phyloP scores from a whole-genome alignment of 768 basidiomycete species.

The Cytidiella melzeri region DNA sequence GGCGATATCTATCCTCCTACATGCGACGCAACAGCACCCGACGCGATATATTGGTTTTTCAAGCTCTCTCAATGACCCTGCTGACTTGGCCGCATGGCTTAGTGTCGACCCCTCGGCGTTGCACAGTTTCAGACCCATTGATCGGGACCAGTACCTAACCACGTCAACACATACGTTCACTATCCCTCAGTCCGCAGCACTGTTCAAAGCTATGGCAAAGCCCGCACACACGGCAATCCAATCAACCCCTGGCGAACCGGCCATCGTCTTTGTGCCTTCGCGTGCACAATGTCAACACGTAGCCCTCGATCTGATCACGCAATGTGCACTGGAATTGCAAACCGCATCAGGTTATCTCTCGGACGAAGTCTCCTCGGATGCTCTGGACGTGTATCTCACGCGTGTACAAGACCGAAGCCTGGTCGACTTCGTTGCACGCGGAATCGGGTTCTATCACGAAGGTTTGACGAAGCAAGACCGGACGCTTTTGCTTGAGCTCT shows the following conservation, averaged over 20 bases:
- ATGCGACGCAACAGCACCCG: constrained; percentile 51
- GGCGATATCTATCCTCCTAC: constrained; percentile 63
- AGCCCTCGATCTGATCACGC: constrained; percentile 82
- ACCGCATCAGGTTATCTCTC: constrained; percentile 65
- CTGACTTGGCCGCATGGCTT: constrained; percentile 81
- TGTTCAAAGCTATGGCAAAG: constrained; percentile 90
- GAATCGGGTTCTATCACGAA: constrained; percentile 84
- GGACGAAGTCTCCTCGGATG: constrained; percentile 38
- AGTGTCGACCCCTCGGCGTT: constrained; percentile 55
- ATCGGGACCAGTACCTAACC: constrained; percentile 74
- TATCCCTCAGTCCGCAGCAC: constrained; percentile 77
- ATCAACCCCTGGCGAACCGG: constrained; percentile 37
- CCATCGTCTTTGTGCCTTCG: constrained; percentile 87
- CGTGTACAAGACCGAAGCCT: constrained; percentile 59
- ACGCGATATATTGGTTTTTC: constrained; percentile 76
- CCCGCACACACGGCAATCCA: constrained; percentile 78
- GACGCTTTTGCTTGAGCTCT: constrained; percentile 71
- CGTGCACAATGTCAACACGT: constrained; percentile 65
- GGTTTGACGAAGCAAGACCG: constrained; percentile 65
- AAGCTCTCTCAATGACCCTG: constrained; percentile 72
- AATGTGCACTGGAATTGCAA: constrained; percentile 72
- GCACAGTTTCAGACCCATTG: constrained; percentile 74
- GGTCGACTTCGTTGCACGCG: constrained; percentile 70
- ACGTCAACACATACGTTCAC: constrained; percentile 72
- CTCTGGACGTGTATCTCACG: constrained; percentile 52